Percentiles rank a stretch among this genome's conserved stretches.
Conservation (phyloP, 495 filamentous ascomycete species). For the Penicillium bialowiezense region DNA sequence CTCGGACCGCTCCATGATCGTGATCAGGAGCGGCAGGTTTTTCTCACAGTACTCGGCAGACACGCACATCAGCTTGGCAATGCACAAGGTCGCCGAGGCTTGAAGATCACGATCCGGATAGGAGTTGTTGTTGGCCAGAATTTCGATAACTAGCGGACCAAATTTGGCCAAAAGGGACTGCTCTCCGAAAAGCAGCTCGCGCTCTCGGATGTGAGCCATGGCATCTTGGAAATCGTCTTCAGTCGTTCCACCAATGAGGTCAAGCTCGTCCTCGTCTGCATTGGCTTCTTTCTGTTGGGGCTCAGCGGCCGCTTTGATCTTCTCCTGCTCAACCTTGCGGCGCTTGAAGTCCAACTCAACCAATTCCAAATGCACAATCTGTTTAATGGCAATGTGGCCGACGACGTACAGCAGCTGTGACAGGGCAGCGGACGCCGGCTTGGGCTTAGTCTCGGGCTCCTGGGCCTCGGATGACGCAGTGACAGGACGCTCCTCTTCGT, state of each 20-base stretch:
- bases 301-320: conserved; percentile 59
- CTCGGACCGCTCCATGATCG: conserved; percentile 90
- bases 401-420: conserved; percentile 95
- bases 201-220: conserved; percentile 90
- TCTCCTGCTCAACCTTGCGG: conserved; percentile 91
- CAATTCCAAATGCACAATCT: conserved; percentile 98
- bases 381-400: conserved; percentile 95
- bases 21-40: conserved; percentile 92
- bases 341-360: conserved; percentile 97
- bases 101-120: conserved; percentile 87
- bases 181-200: conserved; percentile 85
- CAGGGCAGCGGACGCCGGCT: conserved; percentile 61
- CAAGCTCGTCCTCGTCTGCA: conserved; percentile 71
- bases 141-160: conserved; percentile 85
- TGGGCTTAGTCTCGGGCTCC: conserved; percentile 23
- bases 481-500: conserved; percentile 47
- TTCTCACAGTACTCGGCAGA: conserved; percentile 92
- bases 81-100: conserved; percentile 89
- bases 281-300: conserved; percentile 47
- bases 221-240: conserved; percentile 99
- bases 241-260: conserved; percentile 93
- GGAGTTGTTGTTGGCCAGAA: conserved; percentile 88
- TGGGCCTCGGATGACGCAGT: conserved; percentile 34
- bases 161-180: conserved; percentile 84
- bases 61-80: conserved; percentile 98